These are phyloP conservation scores for Gliomastix tumulicola DNA, from an alignment of 2,329 filamentous ascomycete genomes.

Conservation along the genomic window DNA sequence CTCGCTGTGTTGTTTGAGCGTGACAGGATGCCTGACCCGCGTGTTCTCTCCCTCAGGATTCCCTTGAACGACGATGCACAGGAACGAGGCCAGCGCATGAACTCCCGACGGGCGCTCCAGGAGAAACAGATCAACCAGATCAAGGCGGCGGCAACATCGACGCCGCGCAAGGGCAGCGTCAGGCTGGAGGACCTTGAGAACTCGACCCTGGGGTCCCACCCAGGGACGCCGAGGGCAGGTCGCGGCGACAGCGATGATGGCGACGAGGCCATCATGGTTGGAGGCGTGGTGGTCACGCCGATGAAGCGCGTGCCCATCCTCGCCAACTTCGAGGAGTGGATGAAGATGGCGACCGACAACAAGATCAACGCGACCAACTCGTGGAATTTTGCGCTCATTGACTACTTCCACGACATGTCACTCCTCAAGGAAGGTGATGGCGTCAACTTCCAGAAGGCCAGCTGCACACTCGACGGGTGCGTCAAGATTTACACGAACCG, in stretches of 20 bases:
- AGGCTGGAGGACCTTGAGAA: constrained; percentile 53
- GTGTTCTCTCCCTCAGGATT: constrained; percentile 61
- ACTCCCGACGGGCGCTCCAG: constrained; percentile 81
- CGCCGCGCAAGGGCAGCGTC: constrained; percentile 56
- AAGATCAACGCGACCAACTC: constrained; percentile 98
- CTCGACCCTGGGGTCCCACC: constrained; percentile 47
- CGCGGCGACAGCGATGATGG: constrained; percentile 31
- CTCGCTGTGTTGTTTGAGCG: no score
- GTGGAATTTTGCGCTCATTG: constrained; percentile 99
- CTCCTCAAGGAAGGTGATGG: constrained; percentile 91
- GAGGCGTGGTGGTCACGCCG: constrained; percentile 75
- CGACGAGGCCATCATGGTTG: constrained; percentile 57
- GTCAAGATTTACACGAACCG: constrained; percentile 99
- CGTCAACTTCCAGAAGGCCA: constrained; percentile 98
- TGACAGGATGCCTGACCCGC: no score
- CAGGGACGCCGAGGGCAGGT: constrained; percentile 40
- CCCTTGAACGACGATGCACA: constrained; percentile 92
- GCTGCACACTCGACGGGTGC: constrained; percentile 93
- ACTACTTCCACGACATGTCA: constrained; percentile 99
- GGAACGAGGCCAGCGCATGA: constrained; percentile 83
- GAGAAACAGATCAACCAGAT: constrained; percentile 91
- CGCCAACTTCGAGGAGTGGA: constrained; percentile 99
- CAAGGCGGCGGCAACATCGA: constrained; percentile 54
- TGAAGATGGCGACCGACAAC: constrained; percentile 99
- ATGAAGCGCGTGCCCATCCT: constrained; percentile 95